Conservation (phyloP, 805 yeast species). For the Myxozyma monticola region DNA sequence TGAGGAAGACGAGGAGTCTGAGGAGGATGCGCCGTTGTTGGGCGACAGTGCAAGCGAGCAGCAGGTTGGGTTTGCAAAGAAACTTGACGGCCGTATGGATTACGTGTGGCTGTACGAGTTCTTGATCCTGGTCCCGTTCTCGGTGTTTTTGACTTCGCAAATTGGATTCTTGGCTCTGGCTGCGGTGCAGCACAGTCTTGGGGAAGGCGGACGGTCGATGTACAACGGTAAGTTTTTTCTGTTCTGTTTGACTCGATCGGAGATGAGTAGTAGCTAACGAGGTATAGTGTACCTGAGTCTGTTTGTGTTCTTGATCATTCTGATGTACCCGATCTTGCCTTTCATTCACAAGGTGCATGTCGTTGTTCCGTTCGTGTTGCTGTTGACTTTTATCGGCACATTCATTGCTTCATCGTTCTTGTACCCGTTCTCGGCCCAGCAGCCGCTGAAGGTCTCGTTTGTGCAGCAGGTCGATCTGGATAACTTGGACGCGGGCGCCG, state of each 20-base stretch:
- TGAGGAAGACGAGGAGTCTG: conserved; percentile 15
- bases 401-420: conserved; percentile 34
- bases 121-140: conserved; percentile 63
- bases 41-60: conserved; percentile 54
- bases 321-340: conserved; percentile 40
- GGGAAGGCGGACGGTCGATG: conserved; percentile 52
- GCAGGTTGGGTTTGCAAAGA: conserved; percentile 40
- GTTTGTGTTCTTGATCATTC: conserved; percentile 34
- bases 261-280: not conserved
- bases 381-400: conserved; percentile 30
- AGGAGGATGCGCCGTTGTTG: conserved; percentile 40
- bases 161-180: conserved; percentile 58
- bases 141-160: conserved; percentile 55
- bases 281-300: conserved; percentile 20
- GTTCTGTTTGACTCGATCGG: not conserved
- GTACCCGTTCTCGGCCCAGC: conserved; percentile 58
- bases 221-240: conserved; percentile 17
- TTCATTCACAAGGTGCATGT: conserved; percentile 28
- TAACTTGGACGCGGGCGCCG: conserved; percentile 31
- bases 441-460: conserved; percentile 74
- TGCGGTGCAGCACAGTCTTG: conserved; percentile 68
- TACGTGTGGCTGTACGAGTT: conserved; percentile 85
- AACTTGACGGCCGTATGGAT: conserved; percentile 45
- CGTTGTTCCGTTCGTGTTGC: conserved; percentile 26
- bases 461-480: conserved; percentile 59